Evolutionary conservation across 1,284 basidiomycete genomes (phyloP).

Genomic region (Pisolithus thermaeus): DNA sequence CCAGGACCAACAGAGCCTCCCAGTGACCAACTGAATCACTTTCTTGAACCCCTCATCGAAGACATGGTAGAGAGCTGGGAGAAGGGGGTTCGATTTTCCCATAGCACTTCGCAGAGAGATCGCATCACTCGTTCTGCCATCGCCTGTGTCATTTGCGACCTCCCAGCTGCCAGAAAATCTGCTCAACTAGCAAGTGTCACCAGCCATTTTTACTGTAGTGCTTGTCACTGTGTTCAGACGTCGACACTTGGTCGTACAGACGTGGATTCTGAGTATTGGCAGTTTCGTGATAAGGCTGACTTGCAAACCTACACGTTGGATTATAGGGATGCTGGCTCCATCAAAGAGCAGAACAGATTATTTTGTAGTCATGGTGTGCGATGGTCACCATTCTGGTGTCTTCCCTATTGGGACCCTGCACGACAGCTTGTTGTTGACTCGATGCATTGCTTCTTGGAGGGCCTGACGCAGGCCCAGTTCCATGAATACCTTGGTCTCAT

Average conservation of each 20-base stretch:
- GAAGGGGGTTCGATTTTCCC: constrained; percentile 18
- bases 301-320: too few species aligned
- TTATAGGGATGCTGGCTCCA: too few species aligned
- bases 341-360: neutral
- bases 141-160: constrained; percentile 25
- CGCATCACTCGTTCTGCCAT: constrained; percentile 8
- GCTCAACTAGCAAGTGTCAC: neutral
- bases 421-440: constrained; percentile 28
- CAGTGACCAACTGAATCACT: constrained; percentile 19
- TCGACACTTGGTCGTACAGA: neutral
- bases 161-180: constrained; percentile 29
- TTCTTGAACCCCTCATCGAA: constrained; percentile 18
- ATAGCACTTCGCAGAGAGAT: neutral
- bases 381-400: constrained; percentile 31
- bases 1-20: constrained; percentile 19
- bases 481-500: constrained; percentile 1
- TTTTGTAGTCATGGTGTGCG: constrained; percentile 23
- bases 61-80: constrained; percentile 21
- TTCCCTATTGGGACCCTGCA: constrained; percentile 35
- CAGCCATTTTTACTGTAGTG: constrained; percentile 25
- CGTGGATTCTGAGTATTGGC: neutral
- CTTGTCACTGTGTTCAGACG: constrained; percentile 18
- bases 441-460: constrained; percentile 28
- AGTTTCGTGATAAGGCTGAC: neutral
- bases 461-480: neutral